Conservation (phyloP, 768 basidiomycete genomes). For the Termitomyces sp. region DNA sequence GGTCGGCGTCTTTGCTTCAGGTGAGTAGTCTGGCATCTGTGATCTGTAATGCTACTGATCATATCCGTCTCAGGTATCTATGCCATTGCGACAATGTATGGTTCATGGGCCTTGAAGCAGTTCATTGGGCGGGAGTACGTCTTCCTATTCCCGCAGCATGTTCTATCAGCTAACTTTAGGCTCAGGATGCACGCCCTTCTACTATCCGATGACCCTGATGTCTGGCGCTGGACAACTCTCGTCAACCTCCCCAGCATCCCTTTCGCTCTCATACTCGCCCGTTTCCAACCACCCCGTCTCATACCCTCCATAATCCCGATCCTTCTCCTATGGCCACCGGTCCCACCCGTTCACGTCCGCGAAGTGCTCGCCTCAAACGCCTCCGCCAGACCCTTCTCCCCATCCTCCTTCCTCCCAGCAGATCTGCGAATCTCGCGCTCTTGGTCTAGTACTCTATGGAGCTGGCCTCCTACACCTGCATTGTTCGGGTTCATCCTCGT, state of each 20-base stretch:
- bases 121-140: conserved; percentile 69
- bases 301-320: conserved; percentile 42
- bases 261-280: conserved; percentile 61
- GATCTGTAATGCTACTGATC: background rate
- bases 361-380: conserved; percentile 27
- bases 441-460: conserved; percentile 12
- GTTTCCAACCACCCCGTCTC: conserved; percentile 39
- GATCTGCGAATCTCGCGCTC: conserved; percentile 34
- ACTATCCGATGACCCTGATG: conserved; percentile 63
- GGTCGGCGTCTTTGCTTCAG: conserved; percentile 56
- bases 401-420: conserved; percentile 23
- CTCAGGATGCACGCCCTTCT: conserved; percentile 63
- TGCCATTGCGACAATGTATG: conserved; percentile 60
- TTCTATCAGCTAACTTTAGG: background rate
- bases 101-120: conserved; percentile 66
- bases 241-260: conserved; percentile 75
- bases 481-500: conserved; percentile 52
- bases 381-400: conserved; percentile 22
- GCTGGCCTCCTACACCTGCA: conserved; percentile 64
- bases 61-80: conserved; percentile 33
- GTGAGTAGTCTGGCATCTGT: conserved; percentile 36
- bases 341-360: conserved; percentile 32
- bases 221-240: conserved; percentile 78
- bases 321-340: conserved; percentile 46
- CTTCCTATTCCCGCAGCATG: background rate